phyloP scores from a whole-genome alignment of 1,284 basidiomycete genomes.

The Melampsora larici-populina region DNA sequence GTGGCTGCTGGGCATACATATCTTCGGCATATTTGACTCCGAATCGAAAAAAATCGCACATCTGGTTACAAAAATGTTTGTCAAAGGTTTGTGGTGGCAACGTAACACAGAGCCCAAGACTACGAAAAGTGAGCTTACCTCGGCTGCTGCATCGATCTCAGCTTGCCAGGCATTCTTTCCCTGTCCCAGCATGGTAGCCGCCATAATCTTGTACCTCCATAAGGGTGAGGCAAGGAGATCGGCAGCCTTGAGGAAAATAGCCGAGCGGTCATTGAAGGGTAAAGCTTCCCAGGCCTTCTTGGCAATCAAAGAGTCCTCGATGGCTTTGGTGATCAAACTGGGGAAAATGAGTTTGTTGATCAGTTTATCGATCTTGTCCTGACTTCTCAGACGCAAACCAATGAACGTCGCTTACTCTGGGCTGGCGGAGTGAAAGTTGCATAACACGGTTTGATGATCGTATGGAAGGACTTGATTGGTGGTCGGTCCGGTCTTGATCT shows the following conservation, averaged over 20 bases:
- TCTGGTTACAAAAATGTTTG: constrained; percentile 57
- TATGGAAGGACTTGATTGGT: constrained; percentile 77
- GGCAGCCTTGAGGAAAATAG: constrained; percentile 82
- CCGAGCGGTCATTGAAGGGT: constrained; percentile 93
- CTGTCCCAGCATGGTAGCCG: constrained; percentile 95
- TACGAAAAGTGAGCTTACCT: constrained; percentile 60
- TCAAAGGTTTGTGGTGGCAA: background rate
- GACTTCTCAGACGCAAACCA: too few relatives aligned
- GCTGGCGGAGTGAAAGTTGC: constrained; percentile 85
- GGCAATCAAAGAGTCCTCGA: constrained; percentile 80
- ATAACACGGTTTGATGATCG: constrained; percentile 74
- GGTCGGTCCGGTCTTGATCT: constrained; percentile 80
- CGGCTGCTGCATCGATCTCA: constrained; percentile 97
- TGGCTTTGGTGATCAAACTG: constrained; percentile 67
- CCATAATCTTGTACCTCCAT: constrained; percentile 84
- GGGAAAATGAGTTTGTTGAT: constrained; percentile 25
- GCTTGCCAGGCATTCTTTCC: constrained; percentile 99
- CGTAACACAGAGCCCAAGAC: background rate
- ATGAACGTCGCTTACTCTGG: constrained; percentile 56
- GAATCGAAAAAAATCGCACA: constrained; percentile 92
- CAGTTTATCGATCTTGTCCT: background rate
- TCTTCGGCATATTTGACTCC: constrained; percentile 96
- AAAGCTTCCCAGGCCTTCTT: constrained; percentile 85
- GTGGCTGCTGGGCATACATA: constrained; percentile 83
- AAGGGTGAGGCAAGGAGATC: constrained; percentile 26